A percentile compares a stretch with the other conserved stretches of the same genome.
Evolutionary conservation across 148 eudicot genomes (phyloP).

Genomic region (Rheum nobile): DNA sequence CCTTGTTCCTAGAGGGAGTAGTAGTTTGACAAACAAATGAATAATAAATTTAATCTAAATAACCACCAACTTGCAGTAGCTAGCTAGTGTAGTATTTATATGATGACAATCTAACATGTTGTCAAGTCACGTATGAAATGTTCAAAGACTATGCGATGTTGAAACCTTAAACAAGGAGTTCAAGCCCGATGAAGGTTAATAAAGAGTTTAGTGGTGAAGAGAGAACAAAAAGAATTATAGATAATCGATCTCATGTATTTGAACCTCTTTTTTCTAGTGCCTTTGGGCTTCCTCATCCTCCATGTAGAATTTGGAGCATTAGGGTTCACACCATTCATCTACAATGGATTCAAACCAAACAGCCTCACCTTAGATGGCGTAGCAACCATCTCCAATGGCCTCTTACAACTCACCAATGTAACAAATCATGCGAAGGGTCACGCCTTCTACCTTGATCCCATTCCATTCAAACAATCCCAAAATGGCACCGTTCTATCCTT

Average conservation of each 20-base stretch:
- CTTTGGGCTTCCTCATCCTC: not conserved
- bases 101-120: not conserved
- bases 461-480: not conserved
- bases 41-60: not conserved
- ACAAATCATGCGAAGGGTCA: not conserved
- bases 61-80: not conserved
- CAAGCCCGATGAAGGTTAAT: not conserved
- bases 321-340: not conserved
- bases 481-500: not conserved
- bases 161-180: too few species aligned
- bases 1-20: too few species aligned
- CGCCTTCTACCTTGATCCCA: conserved; percentile 6
- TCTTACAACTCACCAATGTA: conserved; percentile 3
- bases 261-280: not conserved
- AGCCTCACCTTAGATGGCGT: not conserved
- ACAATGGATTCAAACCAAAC: not conserved
- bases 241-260: not conserved
- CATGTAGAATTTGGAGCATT: not conserved
- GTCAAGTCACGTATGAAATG: not conserved
- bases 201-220: not conserved
- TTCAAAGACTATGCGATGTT: not conserved
- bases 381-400: not conserved
- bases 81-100: too few species aligned
- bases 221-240: not conserved
- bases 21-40: not conserved